Conservation (phyloP, 2,329 filamentous ascomycete genomes). For the Apiospora marii region DNA sequence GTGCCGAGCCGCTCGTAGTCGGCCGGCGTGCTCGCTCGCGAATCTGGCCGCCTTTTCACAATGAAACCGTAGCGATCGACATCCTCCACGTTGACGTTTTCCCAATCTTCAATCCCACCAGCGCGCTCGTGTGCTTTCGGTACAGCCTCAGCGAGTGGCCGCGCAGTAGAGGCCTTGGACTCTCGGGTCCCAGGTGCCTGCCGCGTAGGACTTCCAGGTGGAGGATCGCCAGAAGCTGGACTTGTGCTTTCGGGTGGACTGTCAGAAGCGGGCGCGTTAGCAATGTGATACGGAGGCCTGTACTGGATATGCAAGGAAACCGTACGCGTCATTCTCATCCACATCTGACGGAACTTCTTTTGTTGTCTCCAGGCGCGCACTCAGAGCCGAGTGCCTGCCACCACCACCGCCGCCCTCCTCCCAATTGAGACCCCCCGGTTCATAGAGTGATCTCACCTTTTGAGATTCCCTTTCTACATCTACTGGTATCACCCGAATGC, state of each 20-base stretch:
- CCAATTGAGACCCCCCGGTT: constrained; percentile 60
- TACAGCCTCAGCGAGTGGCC: constrained; percentile 49
- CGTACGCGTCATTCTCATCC: constrained; percentile 64
- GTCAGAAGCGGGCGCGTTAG: constrained; percentile 32
- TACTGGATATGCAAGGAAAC: constrained; percentile 55
- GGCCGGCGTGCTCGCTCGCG: constrained; percentile 39
- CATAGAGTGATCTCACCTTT: constrained; percentile 73
- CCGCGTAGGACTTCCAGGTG: constrained; percentile 41
- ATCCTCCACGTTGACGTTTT: constrained; percentile 66
- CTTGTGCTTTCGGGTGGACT: constrained; percentile 35
- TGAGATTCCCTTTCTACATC: constrained; percentile 69
- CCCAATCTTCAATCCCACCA: constrained; percentile 72
- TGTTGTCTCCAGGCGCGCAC: constrained; percentile 57
- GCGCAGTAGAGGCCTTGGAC: constrained; percentile 43
- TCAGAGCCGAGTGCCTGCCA: constrained; percentile 53
- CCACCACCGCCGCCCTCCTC: constrained; percentile 51
- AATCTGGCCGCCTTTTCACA: constrained; percentile 51
- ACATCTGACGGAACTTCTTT: constrained; percentile 60
- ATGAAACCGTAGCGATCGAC: constrained; percentile 77
- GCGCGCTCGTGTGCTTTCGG: constrained; percentile 57
- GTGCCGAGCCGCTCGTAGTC: constrained; percentile 51
- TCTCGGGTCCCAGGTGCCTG: constrained; percentile 28
- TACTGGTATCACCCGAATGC: constrained; percentile 60
- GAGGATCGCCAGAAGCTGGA: constrained; percentile 32
- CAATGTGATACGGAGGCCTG: constrained; percentile 34